Percentiles rank a stretch among this genome's conserved stretches.
Conservation (phyloP, 2,329 filamentous ascomycete genomes). For the Microdochium trichocladiopsis region DNA sequence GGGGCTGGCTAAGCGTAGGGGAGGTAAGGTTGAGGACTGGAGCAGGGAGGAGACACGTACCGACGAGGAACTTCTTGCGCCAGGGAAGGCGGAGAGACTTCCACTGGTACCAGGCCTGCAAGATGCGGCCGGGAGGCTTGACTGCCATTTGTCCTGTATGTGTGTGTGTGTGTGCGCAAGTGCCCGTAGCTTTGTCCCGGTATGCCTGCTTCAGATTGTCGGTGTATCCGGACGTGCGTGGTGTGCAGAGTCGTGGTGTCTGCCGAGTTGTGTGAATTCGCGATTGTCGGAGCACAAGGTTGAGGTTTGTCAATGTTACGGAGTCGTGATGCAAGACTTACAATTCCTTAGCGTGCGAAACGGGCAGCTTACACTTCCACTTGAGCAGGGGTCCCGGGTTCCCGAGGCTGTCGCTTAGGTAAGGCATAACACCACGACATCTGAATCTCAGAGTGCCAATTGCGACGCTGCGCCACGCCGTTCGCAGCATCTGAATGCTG, state of each 20-base stretch:
- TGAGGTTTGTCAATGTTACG: not conserved
- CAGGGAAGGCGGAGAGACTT: slow-evolving; percentile 56
- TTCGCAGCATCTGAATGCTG: not conserved
- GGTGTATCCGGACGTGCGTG: too few species aligned
- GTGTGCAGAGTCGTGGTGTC: too few species aligned
- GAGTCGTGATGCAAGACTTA: not conserved
- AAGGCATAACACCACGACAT: too few species aligned
- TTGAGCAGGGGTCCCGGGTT: not conserved
- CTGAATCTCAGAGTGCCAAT: too few species aligned
- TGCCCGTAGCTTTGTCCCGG: too few species aligned
- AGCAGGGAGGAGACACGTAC: slow-evolving; percentile 27
- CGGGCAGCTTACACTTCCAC: too few species aligned
- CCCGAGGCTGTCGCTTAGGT: not conserved
- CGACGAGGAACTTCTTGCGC: slow-evolving; percentile 56
- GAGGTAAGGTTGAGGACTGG: slow-evolving; percentile 1
- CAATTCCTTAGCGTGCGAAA: not conserved
- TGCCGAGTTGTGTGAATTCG: too few species aligned
- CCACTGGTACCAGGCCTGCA: slow-evolving; percentile 51
- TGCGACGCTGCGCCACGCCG: not conserved
- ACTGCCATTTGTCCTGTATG: slow-evolving; percentile 19
- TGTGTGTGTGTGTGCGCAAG: not conserved
- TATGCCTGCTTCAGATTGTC: too few species aligned
- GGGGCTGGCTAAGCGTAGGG: too few species aligned
- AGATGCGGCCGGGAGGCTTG: slow-evolving; percentile 27
- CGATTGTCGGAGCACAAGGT: slow-evolving; percentile 1